Percentiles rank a stretch among this genome's conserved stretches.
Evolutionary conservation across 176 grass and related monocot genomes (phyloP).

Genomic region (Calamus simplicifolius): DNA sequence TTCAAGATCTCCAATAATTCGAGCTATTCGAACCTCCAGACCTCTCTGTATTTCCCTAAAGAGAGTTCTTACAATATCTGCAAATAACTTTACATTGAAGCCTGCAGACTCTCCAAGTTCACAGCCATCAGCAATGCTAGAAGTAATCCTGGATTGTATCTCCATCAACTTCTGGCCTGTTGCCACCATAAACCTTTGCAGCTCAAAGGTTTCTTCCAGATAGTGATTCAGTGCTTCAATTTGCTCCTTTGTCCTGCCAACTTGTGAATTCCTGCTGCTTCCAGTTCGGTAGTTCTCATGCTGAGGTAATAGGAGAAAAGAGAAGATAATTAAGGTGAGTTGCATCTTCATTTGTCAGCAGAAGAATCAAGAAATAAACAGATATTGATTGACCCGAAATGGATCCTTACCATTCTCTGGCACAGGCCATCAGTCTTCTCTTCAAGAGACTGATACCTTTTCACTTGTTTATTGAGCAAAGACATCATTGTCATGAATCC

Average conservation of each 20-base stretch:
- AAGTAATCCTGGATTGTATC: slow-evolving; percentile 47
- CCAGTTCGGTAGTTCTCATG: slow-evolving; percentile 41
- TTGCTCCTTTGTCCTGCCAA: slow-evolving; percentile 20
- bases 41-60: slow-evolving; percentile 72
- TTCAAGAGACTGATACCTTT: slow-evolving; percentile 75
- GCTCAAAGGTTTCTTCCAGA: slow-evolving; percentile 78
- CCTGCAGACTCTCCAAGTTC: slow-evolving; percentile 15
- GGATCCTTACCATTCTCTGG: slow-evolving; percentile 44
- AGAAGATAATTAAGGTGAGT: neutral
- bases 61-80: slow-evolving; percentile 52
- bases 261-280: slow-evolving; percentile 4
- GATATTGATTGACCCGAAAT: neutral
- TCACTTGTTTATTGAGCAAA: slow-evolving; percentile 63
- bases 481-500: slow-evolving; percentile 38
- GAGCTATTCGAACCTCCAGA: slow-evolving; percentile 58
- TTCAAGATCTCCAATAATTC: slow-evolving; percentile 78
- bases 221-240: slow-evolving; percentile 32
- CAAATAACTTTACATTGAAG: slow-evolving; percentile 50
- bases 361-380: neutral
- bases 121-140: slow-evolving; percentile 11
- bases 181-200: slow-evolving; percentile 72
- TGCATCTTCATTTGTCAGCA: neutral
- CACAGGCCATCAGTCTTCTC: slow-evolving; percentile 70
- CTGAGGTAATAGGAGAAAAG: slow-evolving; percentile 18
- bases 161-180: slow-evolving; percentile 78